These are phyloP conservation scores for Bisporella sp. DNA, from an alignment of 2,329 filamentous ascomycete species.

Conservation along the genomic window DNA sequence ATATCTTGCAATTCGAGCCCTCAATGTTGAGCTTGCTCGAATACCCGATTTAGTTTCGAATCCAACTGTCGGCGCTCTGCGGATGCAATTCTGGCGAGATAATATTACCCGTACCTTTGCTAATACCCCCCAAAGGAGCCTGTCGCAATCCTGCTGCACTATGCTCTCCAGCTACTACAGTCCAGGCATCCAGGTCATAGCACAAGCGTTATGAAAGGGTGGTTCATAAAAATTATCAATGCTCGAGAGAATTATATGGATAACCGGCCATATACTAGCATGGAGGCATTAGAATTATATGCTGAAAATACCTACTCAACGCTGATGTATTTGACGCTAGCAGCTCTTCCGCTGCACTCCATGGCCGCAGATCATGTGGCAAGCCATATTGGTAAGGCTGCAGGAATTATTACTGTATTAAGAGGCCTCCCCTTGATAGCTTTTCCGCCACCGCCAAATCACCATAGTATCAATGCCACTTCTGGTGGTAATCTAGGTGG, in stretches of 20 bases:
- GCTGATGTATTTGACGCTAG: constrained; percentile 80
- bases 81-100: constrained; percentile 93
- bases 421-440: constrained; percentile 84
- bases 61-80: constrained; percentile 78
- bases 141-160: constrained; percentile 75
- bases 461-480: constrained; percentile 42
- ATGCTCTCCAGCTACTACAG: constrained; percentile 59
- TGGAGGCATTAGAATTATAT: constrained; percentile 75
- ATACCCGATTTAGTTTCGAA: constrained; percentile 87
- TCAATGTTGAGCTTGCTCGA: constrained; percentile 87
- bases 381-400: constrained; percentile 91
- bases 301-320: constrained; percentile 94
- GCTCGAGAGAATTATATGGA: constrained; percentile 77
- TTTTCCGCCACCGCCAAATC: constrained; percentile 57
- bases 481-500: constrained; percentile 32
- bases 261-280: constrained; percentile 70
- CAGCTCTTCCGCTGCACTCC: constrained; percentile 70
- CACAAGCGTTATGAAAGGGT: constrained; percentile 51
- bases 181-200: constrained; percentile 32
- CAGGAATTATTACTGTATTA: constrained; percentile 80
- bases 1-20: constrained; percentile 82
- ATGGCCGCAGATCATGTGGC: constrained; percentile 87
- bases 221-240: constrained; percentile 70
- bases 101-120: constrained; percentile 71
- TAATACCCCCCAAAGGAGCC: constrained; percentile 82